Conservation (phyloP, 257 asterid genomes). For the Nemophila menziesii region DNA sequence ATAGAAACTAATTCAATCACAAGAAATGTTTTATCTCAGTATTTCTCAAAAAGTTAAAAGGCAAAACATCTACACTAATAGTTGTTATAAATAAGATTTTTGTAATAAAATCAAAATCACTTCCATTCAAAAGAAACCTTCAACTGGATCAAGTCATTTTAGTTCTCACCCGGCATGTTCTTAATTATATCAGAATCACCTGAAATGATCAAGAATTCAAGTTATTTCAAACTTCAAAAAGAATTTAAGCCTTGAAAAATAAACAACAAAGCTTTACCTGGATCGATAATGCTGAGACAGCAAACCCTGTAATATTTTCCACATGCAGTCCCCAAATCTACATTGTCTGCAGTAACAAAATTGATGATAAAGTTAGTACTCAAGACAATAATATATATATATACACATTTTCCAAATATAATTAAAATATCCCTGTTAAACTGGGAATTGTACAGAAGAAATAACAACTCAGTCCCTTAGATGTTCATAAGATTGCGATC, state of each 20-base stretch:
- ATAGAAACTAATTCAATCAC: too few species aligned
- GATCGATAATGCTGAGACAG: conserved; percentile 66
- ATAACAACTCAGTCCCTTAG: conserved; percentile 69
- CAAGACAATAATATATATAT: neutral
- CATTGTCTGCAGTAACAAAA: conserved; percentile 34
- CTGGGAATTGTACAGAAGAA: neutral
- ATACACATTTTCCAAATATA: too few species aligned
- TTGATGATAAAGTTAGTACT: neutral
- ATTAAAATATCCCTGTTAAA: neutral
- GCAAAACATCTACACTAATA: neutral
- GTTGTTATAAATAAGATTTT: neutral
- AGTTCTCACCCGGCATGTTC: conserved; percentile 44
- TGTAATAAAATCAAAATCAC: neutral
- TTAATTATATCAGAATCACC: conserved; percentile 76
- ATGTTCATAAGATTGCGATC: conserved; percentile 58
- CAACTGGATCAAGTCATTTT: conserved; percentile 6
- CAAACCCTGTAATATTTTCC: conserved; percentile 65
- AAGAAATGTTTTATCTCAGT: too few species aligned
- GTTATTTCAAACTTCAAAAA: neutral
- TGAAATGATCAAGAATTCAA: conserved; percentile 5
- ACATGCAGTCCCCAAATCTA: conserved; percentile 68
- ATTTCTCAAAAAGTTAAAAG: neutral
- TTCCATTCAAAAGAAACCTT: neutral
- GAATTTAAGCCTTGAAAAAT: neutral
- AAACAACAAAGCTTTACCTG: conserved; percentile 25